Percentiles rank a stretch among this genome's conserved stretches.
These are phyloP conservation scores for Grifola frondosa DNA, from an alignment of 1,284 basidiomycete genomes.

Conservation along the genomic window DNA sequence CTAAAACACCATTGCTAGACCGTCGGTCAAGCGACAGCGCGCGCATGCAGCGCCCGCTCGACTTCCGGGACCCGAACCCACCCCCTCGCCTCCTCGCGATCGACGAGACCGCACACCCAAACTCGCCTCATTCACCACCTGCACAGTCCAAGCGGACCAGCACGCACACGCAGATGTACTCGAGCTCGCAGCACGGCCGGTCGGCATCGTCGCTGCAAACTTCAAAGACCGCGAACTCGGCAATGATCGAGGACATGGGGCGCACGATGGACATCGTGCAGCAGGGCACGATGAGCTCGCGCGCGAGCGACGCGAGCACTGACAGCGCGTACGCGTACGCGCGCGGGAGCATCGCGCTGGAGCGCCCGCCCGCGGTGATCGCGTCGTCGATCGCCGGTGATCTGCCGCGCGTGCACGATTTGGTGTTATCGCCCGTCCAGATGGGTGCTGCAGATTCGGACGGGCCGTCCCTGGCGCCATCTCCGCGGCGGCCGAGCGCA, in stretches of 20 bases:
- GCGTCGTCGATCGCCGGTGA: slow-evolving; percentile 4
- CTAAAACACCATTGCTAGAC: slow-evolving; percentile 43
- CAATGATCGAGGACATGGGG: slow-evolving; percentile 61
- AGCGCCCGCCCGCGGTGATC: neutral
- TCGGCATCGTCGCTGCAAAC: slow-evolving; percentile 30
- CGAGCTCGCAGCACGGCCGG: slow-evolving; percentile 24
- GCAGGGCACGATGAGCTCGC: slow-evolving; percentile 44
- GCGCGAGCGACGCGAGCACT: slow-evolving; percentile 18
- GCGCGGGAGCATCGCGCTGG: neutral
- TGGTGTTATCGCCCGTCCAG: slow-evolving; percentile 4
- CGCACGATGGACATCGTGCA: slow-evolving; percentile 67
- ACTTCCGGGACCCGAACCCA: slow-evolving; percentile 73
- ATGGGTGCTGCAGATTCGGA: neutral
- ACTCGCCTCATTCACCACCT: slow-evolving; percentile 9
- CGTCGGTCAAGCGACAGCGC: slow-evolving; percentile 31
- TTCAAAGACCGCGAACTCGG: slow-evolving; percentile 53
- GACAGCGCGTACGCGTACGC: slow-evolving; percentile 11
- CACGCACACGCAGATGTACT: slow-evolving; percentile 17
- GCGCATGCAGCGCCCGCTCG: slow-evolving; percentile 30
- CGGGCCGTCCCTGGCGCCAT: slow-evolving; percentile 17
- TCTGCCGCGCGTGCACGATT: slow-evolving; percentile 6
- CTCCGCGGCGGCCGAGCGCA: slow-evolving; percentile 17
- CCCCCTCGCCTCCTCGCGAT: slow-evolving; percentile 59
- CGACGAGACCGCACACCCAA: slow-evolving; percentile 45
- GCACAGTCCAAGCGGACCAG: slow-evolving; percentile 10